phyloP scores from a whole-genome alignment of 495 filamentous ascomycete genomes.

The Talaromyces proteolyticus region DNA sequence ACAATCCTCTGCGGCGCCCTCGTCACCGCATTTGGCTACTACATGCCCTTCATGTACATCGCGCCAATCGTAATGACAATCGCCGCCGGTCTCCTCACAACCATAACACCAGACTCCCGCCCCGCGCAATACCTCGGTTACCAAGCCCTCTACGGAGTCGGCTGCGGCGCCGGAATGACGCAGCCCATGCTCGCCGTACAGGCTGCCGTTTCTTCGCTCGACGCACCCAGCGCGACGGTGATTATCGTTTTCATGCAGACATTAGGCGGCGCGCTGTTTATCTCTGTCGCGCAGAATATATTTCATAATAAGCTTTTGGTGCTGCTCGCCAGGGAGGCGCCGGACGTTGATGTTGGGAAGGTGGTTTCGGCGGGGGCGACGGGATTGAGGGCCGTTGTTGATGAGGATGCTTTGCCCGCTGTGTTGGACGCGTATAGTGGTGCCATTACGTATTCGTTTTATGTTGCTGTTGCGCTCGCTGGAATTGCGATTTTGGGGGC shows the following conservation, averaged over 20 bases:
- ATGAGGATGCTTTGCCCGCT: conserved; percentile 1
- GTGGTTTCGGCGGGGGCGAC: conserved; percentile 10
- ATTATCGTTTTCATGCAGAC: conserved; percentile 3
- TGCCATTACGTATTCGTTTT: conserved; percentile 18
- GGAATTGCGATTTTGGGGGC: conserved; percentile 10
- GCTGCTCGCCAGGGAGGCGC: background rate
- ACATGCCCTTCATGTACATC: conserved; percentile 53
- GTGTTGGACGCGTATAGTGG: conserved; percentile 22
- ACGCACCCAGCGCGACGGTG: background rate
- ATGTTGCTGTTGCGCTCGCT: conserved; percentile 15
- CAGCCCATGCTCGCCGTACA: conserved; percentile 2
- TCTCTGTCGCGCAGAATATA: background rate
- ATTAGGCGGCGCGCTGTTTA: background rate
- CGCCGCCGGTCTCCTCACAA: conserved; percentile 14
- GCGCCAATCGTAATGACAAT: conserved; percentile 2
- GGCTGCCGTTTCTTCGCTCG: background rate
- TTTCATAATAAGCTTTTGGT: conserved; percentile 16
- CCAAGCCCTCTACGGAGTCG: background rate
- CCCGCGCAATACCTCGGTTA: background rate
- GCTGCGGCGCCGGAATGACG: background rate
- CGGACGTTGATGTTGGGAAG: background rate
- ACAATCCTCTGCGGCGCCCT: conserved; percentile 12
- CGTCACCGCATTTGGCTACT: conserved; percentile 21
- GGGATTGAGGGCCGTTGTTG: conserved; percentile 15
- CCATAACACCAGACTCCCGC: background rate